phyloP scores from a whole-genome alignment of 208 protist genomes.

The Naegleria fowleri region DNA sequence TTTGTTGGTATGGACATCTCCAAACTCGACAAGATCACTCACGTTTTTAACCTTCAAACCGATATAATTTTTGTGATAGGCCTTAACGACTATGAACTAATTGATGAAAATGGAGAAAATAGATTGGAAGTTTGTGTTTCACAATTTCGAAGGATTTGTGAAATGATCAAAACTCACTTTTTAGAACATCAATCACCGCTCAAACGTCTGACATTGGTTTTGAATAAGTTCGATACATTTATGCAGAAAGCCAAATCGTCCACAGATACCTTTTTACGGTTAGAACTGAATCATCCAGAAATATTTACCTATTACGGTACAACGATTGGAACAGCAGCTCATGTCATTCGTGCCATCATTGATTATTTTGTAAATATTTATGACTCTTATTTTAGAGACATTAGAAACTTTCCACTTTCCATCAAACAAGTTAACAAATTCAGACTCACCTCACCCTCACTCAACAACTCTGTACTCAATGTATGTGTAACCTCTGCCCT shows the following conservation, averaged over 20 bases:
- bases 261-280: background rate
- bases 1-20: too few relatives aligned
- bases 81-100: background rate
- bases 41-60: background rate
- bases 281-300: background rate
- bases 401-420: background rate
- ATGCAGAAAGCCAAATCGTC: background rate
- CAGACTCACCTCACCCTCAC: background rate
- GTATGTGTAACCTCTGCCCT: background rate
- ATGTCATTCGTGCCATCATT: background rate
- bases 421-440: background rate
- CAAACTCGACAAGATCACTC: background rate
- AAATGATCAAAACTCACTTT: background rate
- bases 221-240: slow-evolving; percentile 5
- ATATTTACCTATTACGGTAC: background rate
- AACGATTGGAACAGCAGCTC: background rate
- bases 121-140: background rate
- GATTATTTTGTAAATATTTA: background rate
- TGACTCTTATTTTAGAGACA: background rate
- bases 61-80: background rate
- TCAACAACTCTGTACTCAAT: background rate
- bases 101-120: background rate
- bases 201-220: background rate
- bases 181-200: background rate
- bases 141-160: background rate